These are phyloP conservation scores for Atkinsonella texensis DNA, from an alignment of 2,329 filamentous ascomycete genomes.

Conservation along the genomic window DNA sequence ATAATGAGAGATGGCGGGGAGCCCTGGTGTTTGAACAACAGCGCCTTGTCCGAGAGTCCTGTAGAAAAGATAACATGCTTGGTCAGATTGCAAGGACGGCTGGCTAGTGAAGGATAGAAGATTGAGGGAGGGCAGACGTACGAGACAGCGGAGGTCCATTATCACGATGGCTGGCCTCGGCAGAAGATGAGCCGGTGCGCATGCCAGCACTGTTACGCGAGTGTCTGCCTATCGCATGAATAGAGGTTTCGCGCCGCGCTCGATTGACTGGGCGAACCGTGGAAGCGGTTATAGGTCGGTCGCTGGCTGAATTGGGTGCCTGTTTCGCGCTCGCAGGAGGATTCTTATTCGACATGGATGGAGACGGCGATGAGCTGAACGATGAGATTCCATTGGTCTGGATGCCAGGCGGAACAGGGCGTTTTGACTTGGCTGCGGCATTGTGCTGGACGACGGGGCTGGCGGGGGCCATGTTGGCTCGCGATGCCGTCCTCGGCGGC, in stretches of 20 bases:
- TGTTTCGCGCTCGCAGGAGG: slow-evolving; percentile 33
- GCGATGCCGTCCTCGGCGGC: slow-evolving; percentile 6
- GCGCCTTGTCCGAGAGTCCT: slow-evolving; percentile 66
- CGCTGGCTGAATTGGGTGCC: slow-evolving; percentile 21
- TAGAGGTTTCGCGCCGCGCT: slow-evolving; percentile 43
- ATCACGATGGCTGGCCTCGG: slow-evolving; percentile 27
- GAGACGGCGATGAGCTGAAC: slow-evolving; percentile 47
- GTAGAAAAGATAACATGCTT: neutral
- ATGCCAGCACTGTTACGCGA: slow-evolving; percentile 40
- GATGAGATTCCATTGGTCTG: slow-evolving; percentile 51
- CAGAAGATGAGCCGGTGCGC: slow-evolving; percentile 34
- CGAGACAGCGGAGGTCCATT: slow-evolving; percentile 41
- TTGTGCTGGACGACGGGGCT: slow-evolving; percentile 34
- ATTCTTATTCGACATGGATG: slow-evolving; percentile 44
- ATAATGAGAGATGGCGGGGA: slow-evolving; percentile 72
- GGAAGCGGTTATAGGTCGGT: slow-evolving; percentile 26
- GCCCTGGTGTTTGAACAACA: slow-evolving; percentile 70
- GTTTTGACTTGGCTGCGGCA: slow-evolving; percentile 50
- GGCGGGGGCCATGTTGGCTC: slow-evolving; percentile 41
- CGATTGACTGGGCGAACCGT: slow-evolving; percentile 42
- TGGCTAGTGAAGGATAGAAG: neutral
- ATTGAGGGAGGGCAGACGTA: slow-evolving; percentile 16
- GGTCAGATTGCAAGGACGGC: slow-evolving; percentile 1
- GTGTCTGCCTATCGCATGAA: slow-evolving; percentile 30
- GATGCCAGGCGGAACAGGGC: slow-evolving; percentile 51